Evolutionary conservation across 352 stramenopile species (phyloP), one percentile per base, ranked within the genome.

Genomic region (Pythium insidiosum): DNA sequence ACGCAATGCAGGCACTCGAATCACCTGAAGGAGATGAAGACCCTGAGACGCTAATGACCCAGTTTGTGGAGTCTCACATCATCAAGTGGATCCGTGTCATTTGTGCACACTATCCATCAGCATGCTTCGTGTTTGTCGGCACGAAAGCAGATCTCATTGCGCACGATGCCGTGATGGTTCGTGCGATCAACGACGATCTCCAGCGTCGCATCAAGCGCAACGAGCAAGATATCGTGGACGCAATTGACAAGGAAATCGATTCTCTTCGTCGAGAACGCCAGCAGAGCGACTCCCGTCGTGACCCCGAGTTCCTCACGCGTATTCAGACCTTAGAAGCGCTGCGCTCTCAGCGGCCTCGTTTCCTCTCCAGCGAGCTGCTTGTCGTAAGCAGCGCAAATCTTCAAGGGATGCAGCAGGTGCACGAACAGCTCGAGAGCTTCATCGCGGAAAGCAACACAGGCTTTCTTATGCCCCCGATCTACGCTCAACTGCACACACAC

Each of bases 41-140:
- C 15, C 10, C 24, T 4, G 24, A 20, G 38, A 38, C 50, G 18
- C n/a, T n/a, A n/a, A n/a, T n/a, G 35, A 50, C 28, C 35, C 21
- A 18, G 50, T 57, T 39, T 33, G n/a, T 57, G 15, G 49, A 57
- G 6, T 12, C 18, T 6, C 34, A 28, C 12, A 47, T 57, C 41
- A 46, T 37, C 42, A 40, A 20, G 7, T 31, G 41, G 7, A 40
- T 50, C 2, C 25, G 36, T 1, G 26, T 25, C 5, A 45, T 57
- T 12, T 50, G 41, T 22, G 49, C 49, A 0, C 48, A 34, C 6
- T 19, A 50, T 2, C 40, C 40, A 1, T 34, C 26, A 16, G 39
- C 49, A 10, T 34, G 50, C 20, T 57, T 57, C 11, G 26, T 46
- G 20, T 50, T 57, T 35, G 28, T 57, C 6, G 49, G 41, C 2